Base-by-base conservation (phyloP, 768 basidiomycete species). In the Stropharia rugosoannulata region DNA sequence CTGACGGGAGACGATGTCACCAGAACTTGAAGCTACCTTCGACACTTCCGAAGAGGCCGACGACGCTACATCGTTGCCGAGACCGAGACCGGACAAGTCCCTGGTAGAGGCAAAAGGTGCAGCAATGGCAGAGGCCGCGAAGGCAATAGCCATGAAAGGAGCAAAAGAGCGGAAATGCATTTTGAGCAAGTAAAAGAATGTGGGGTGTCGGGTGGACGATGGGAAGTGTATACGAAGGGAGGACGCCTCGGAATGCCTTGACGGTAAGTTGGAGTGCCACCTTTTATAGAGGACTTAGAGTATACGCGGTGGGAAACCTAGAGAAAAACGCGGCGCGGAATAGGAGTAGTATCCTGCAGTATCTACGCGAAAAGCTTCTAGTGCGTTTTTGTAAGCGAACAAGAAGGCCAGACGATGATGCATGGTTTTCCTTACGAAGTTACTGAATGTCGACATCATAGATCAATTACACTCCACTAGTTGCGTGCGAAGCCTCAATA, bases 121-220 rank as follows among this genome's bases (percentile, higher is more conserved):
- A 16, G 61, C 61, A 18, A 49, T 10, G 25, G 56, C 51, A 59
- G 62, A 44, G 6, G 55, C 51, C 15, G 67, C 63, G 51, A 55
- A 62, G 36, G 63, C 63, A 15, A 66, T 6, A 46, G 64, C 59
- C 50, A 62, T 49, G 55, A 68, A 19, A 57, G 62, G 37, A 46
- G 68, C 42, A 51, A 68, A 49, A 18, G 60, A 44, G 42, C 51
- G 58, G 61, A 67, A 64, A 50, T 55, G 62, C 68, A 70, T 70
- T 62, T 62, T 42, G 19, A 41, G 41, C 29, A 29, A 43, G 2
- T 35, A 58, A 55, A 58, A 38, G 54, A 61, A 61, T 53, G 59
- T 57, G 59, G 22, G 56, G 60, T 39, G 36, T 32, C 57, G 52
- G 29, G 41, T 43, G 16, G 51, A 51, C 22, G 25, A 29, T 8